Evolutionary conservation across 2,329 filamentous ascomycete genomes (phyloP).

Genomic region (Ophiostoma piceae): DNA sequence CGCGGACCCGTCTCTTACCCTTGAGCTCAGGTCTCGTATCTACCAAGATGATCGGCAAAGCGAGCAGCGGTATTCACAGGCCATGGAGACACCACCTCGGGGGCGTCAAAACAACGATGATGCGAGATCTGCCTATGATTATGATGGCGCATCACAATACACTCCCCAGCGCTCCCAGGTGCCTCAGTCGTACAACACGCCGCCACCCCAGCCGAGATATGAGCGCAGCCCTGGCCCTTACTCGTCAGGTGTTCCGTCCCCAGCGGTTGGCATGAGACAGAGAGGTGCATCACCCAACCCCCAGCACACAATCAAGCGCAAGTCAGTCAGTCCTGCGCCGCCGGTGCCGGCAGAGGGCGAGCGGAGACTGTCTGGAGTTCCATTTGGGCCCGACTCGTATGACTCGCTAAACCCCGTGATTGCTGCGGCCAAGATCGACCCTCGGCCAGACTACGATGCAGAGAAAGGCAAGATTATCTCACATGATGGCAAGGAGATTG

Average conservation of each 20-base stretch:
- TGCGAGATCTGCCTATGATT: conserved; percentile 28
- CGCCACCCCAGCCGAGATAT: conserved; percentile 23
- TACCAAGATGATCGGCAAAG: conserved; percentile 47
- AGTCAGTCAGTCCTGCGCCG: conserved; percentile 69
- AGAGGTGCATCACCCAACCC: conserved; percentile 40
- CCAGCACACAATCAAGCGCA: conserved; percentile 57
- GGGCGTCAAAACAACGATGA: conserved; percentile 39
- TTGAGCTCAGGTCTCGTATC: conserved; percentile 54
- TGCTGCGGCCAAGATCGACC: conserved; percentile 35
- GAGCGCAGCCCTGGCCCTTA: conserved; percentile 42
- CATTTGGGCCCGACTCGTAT: conserved; percentile 72
- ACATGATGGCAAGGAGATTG: conserved; percentile 69
- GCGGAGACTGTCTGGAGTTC: conserved; percentile 55
- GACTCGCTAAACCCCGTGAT: conserved; percentile 62
- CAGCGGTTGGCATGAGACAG: conserved; percentile 35
- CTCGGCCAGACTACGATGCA: conserved; percentile 44
- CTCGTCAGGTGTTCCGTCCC: conserved; percentile 34
- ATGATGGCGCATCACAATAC: conserved; percentile 31
- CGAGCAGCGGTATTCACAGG: conserved; percentile 39
- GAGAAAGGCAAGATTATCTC: conserved; percentile 66
- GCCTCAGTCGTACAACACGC: conserved; percentile 33
- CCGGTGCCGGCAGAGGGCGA: conserved; percentile 39
- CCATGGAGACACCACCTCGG: conserved; percentile 38
- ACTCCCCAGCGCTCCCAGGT: conserved; percentile 33
- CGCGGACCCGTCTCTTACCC: conserved; percentile 50